Conservation (phyloP, 768 basidiomycete genomes). For the Rhodotorula graminis region DNA sequence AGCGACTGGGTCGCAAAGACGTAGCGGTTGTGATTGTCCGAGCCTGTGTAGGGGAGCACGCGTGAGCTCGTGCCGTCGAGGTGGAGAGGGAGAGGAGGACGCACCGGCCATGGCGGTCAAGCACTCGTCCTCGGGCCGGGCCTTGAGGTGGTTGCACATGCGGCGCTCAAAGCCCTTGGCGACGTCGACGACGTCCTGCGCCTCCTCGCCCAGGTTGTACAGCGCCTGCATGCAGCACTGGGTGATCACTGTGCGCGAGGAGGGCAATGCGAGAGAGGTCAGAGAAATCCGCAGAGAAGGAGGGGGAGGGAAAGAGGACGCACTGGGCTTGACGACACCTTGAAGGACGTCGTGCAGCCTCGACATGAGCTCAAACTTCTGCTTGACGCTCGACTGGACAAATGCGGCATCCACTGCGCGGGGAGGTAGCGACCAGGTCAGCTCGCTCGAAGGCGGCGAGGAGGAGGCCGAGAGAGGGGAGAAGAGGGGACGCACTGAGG, state of each 20-base stretch:
- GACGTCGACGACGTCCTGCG: slow-evolving; percentile 73
- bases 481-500: slow-evolving; percentile 56
- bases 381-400: slow-evolving; percentile 62
- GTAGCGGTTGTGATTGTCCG: slow-evolving; percentile 86
- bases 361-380: slow-evolving; percentile 70
- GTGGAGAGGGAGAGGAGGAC: background rate
- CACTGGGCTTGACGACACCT: slow-evolving; percentile 85
- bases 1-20: slow-evolving; percentile 79
- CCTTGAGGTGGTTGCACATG: slow-evolving; percentile 90
- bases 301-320: slow-evolving; percentile 46
- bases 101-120: slow-evolving; percentile 72
- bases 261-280: slow-evolving; percentile 44
- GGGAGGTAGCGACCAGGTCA: background rate
- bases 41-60: slow-evolving; percentile 52
- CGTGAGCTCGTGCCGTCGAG: background rate
- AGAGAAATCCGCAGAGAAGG: slow-evolving; percentile 45
- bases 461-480: background rate
- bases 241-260: slow-evolving; percentile 73
- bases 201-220: slow-evolving; percentile 57
- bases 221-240: slow-evolving; percentile 94
- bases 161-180: slow-evolving; percentile 90
- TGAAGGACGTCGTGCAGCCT: slow-evolving; percentile 73
- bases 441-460: background rate
- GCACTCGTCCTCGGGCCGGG: slow-evolving; percentile 67
- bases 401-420: slow-evolving; percentile 75